These are phyloP conservation scores for Brassica carinata DNA, from an alignment of 345 rosid species.

Conservation along the genomic window DNA sequence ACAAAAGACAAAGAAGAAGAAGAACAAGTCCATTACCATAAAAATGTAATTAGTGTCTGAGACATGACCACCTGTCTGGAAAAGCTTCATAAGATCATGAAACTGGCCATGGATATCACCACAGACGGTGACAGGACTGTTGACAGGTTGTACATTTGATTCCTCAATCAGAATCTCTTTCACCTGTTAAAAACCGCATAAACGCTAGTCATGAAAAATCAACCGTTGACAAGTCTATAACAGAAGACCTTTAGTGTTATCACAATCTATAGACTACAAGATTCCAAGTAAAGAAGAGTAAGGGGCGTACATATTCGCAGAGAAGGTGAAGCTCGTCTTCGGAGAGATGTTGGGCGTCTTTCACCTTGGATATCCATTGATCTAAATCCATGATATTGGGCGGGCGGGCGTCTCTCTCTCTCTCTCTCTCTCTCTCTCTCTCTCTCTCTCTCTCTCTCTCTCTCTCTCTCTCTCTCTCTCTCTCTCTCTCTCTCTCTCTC, in stretches of 20 bases:
- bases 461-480: neutral
- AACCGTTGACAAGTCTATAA: neutral
- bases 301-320: slow-evolving; percentile 76
- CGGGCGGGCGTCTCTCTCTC: neutral
- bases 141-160: slow-evolving; percentile 99
- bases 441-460: neutral
- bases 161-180: slow-evolving; percentile 97
- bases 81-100: slow-evolving; percentile 99
- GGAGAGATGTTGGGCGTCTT: slow-evolving; percentile 90
- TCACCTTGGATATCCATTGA: slow-evolving; percentile 95
- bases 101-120: slow-evolving; percentile 99
- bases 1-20: neutral
- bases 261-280: neutral
- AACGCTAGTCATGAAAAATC: neutral
- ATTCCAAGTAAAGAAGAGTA: slow-evolving; percentile 22
- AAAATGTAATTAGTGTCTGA: slow-evolving; percentile 98
- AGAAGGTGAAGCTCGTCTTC: slow-evolving; percentile 99
- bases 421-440: neutral
- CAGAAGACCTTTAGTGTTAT: slow-evolving; percentile 1
- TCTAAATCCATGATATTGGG: slow-evolving; percentile 80
- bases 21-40: neutral
- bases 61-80: slow-evolving; percentile 97
- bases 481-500: neutral
- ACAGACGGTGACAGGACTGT: slow-evolving; percentile 98
- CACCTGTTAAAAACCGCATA: slow-evolving; percentile 51